Conservation (phyloP, 495 filamentous ascomycete genomes). For the Aspergillus mulundensis region DNA sequence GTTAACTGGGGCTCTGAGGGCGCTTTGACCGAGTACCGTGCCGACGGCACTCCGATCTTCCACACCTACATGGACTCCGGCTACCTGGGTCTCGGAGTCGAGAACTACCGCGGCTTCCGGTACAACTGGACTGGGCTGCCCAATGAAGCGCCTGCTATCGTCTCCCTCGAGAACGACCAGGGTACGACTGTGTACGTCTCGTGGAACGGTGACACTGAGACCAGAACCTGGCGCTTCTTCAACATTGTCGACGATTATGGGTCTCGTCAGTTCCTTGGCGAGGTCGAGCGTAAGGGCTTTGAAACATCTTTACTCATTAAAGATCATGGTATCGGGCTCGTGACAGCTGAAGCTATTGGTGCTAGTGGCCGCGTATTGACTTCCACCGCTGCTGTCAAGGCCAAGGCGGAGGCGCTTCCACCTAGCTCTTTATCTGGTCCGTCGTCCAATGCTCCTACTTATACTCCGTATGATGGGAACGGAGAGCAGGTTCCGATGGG, state of each 20-base stretch:
- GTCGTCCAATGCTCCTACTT: constrained; percentile 1
- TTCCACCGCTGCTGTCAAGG: constrained; percentile 19
- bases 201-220: constrained; percentile 44
- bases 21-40: constrained; percentile 50
- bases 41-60: constrained; percentile 47
- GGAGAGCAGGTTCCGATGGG: constrained; percentile 4
- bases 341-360: constrained; percentile 18
- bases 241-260: constrained; percentile 29
- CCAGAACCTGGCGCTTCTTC: constrained; percentile 36
- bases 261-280: constrained; percentile 33
- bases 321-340: constrained; percentile 15
- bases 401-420: constrained; percentile 23
- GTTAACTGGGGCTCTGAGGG: constrained; percentile 55
- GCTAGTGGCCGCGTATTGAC: constrained; percentile 24
- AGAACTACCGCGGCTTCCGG: constrained; percentile 35
- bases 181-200: constrained; percentile 36
- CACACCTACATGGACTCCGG: constrained; percentile 34
- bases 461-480: constrained; percentile 5
- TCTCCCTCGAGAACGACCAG: constrained; percentile 25
- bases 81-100: constrained; percentile 25
- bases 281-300: constrained; percentile 31
- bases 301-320: constrained; percentile 30
- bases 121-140: constrained; percentile 36
- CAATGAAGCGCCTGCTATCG: constrained; percentile 32
- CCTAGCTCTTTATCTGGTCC: background rate